phyloP scores from a whole-genome alignment of 2,329 filamentous ascomycete genomes.

The Aspergillus sp. region DNA sequence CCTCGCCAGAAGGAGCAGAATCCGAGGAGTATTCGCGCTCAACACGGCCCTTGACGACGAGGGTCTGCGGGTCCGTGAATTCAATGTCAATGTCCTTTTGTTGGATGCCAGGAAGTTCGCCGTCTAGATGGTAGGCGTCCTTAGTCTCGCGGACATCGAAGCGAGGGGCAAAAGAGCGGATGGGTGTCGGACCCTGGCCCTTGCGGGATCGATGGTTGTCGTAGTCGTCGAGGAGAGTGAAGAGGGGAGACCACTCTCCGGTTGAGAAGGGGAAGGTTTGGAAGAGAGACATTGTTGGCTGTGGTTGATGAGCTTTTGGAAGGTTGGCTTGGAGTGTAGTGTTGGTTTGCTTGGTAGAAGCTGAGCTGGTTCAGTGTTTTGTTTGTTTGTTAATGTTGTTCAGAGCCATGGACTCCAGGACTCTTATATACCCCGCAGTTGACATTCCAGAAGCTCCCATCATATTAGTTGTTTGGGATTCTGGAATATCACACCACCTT shows the following conservation, averaged over 20 bases:
- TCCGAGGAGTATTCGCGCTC: conserved; percentile 42
- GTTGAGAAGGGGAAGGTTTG: conserved; percentile 27
- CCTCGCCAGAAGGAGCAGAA: background rate
- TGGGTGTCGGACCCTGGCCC: conserved; percentile 21
- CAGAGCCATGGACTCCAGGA: conserved; percentile 11
- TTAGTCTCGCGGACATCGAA: conserved; percentile 54
- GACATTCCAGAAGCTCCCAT: conserved; percentile 24
- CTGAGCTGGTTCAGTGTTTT: background rate
- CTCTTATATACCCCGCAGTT: conserved; percentile 24
- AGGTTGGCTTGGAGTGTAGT: background rate
- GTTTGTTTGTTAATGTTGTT: conserved; percentile 13
- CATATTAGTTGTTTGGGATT: background rate
- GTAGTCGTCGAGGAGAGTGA: conserved; percentile 53
- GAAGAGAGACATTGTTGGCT: conserved; percentile 42
- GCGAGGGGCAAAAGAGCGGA: conserved; percentile 47
- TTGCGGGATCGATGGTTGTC: conserved; percentile 39
- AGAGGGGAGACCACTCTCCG: conserved; percentile 49
- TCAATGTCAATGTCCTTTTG: conserved; percentile 54
- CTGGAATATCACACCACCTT: background rate
- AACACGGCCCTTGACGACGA: conserved; percentile 51
- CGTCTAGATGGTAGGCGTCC: conserved; percentile 52
- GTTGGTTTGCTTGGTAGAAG: background rate
- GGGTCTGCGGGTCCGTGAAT: conserved; percentile 52
- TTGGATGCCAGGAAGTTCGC: conserved; percentile 54
- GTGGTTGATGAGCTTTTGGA: background rate